Percentiles rank a stretch among this genome's conserved stretches.
Conservation (phyloP, 352 stramenopile species). For the Pythium sp. region DNA sequence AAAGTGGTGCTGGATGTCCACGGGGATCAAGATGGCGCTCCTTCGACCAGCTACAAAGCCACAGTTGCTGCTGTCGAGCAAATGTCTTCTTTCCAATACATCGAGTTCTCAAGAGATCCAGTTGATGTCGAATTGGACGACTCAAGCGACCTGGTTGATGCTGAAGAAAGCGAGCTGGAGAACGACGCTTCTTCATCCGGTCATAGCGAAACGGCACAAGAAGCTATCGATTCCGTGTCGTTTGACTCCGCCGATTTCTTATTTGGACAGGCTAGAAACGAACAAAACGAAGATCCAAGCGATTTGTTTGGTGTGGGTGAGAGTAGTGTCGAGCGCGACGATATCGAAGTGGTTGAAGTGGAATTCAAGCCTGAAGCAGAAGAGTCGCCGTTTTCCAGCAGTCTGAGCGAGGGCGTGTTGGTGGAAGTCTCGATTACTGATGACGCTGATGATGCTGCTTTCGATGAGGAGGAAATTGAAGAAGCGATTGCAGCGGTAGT, state of each 20-base stretch:
- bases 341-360: neutral
- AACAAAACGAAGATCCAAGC: neutral
- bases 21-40: neutral
- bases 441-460: neutral
- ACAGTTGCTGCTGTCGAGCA: neutral
- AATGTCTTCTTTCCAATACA: neutral
- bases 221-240: neutral
- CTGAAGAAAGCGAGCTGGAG: neutral
- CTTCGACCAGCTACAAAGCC: neutral
- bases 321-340: neutral
- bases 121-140: neutral
- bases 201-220: neutral
- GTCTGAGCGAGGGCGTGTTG: neutral
- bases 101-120: neutral
- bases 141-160: neutral
- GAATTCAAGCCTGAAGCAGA: neutral
- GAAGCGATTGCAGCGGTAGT: slow-evolving; percentile 1
- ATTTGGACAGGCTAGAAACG: neutral
- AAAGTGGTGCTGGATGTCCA: neutral
- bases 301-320: neutral
- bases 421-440: neutral
- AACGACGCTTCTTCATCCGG: neutral
- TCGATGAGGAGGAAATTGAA: neutral
- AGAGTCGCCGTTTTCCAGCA: neutral
- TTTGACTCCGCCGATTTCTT: neutral